Conservation (phyloP, 2,329 filamentous ascomycete genomes). For the Colletotrichum godetiae region DNA sequence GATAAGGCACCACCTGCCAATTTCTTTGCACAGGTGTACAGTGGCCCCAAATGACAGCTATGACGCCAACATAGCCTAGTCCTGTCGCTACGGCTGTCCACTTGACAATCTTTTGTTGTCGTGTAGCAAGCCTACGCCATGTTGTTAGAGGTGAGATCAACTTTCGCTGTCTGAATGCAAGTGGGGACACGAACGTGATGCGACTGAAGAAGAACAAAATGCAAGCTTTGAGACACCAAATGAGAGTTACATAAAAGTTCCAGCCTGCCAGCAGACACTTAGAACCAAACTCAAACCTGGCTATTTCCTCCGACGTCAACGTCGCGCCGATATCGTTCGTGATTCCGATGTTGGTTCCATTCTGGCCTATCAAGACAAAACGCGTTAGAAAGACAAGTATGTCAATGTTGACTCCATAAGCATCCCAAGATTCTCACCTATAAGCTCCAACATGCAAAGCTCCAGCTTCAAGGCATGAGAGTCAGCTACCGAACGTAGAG, state of each 20-base stretch:
- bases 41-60: conserved; percentile 48
- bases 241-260: conserved; percentile 54
- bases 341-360: conserved; percentile 53
- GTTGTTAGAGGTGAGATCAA: neutral
- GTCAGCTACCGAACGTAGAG: neutral
- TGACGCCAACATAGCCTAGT: conserved; percentile 46
- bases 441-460: conserved; percentile 24
- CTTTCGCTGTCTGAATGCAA: too few relatives aligned
- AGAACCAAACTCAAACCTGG: conserved; percentile 45
- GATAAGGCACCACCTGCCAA: conserved; percentile 54
- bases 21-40: conserved; percentile 51
- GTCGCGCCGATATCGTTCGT: conserved; percentile 44
- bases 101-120: conserved; percentile 51
- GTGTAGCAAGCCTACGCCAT: conserved; percentile 45
- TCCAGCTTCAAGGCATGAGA: neutral
- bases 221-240: conserved; percentile 55
- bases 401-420: neutral
- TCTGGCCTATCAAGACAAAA: conserved; percentile 41
- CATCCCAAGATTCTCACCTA: neutral
- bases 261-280: conserved; percentile 50
- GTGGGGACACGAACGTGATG: conserved; percentile 49
- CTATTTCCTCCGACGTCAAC: conserved; percentile 44
- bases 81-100: conserved; percentile 44
- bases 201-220: conserved; percentile 56
- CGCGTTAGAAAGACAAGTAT: neutral